These are phyloP conservation scores for Clitopilus passeckerianus DNA, from an alignment of 768 basidiomycete genomes.

Conservation along the genomic window DNA sequence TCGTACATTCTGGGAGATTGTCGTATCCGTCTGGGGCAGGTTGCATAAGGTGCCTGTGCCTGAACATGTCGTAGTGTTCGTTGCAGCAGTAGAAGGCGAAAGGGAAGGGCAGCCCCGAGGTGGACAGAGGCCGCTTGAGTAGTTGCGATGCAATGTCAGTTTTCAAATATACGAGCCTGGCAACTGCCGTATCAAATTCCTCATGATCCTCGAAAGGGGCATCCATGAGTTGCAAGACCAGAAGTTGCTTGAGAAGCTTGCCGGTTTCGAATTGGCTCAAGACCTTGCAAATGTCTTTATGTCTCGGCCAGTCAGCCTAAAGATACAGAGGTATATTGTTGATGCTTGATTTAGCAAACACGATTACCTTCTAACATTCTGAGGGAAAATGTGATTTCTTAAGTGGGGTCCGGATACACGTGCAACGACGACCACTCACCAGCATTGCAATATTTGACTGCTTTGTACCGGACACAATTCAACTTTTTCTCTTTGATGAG, in stretches of 20 bases:
- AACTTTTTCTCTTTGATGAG: background rate
- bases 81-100: slow-evolving; percentile 24
- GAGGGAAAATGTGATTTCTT: background rate
- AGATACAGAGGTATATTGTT: background rate
- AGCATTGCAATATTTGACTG: background rate
- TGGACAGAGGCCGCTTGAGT: slow-evolving; percentile 11
- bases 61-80: slow-evolving; percentile 17
- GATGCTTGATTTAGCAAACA: background rate
- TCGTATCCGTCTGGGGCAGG: slow-evolving; percentile 17
- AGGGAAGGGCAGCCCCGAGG: slow-evolving; percentile 13
- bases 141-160: slow-evolving; percentile 4
- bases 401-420: background rate
- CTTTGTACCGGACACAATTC: background rate
- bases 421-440: background rate
- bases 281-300: slow-evolving; percentile 28
- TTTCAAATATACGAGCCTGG: slow-evolving; percentile 7
- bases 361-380: slow-evolving; percentile 27
- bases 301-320: slow-evolving; percentile 23
- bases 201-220: slow-evolving; percentile 8
- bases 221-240: slow-evolving; percentile 9
- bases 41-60: slow-evolving; percentile 10
- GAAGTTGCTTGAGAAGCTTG: slow-evolving; percentile 1
- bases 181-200: slow-evolving; percentile 10
- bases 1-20: slow-evolving; percentile 20
- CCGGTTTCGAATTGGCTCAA: slow-evolving; percentile 18